phyloP scores from a whole-genome alignment of 192 early-diverging fungal genomes.

The Rhizoclosmatium sp. region DNA sequence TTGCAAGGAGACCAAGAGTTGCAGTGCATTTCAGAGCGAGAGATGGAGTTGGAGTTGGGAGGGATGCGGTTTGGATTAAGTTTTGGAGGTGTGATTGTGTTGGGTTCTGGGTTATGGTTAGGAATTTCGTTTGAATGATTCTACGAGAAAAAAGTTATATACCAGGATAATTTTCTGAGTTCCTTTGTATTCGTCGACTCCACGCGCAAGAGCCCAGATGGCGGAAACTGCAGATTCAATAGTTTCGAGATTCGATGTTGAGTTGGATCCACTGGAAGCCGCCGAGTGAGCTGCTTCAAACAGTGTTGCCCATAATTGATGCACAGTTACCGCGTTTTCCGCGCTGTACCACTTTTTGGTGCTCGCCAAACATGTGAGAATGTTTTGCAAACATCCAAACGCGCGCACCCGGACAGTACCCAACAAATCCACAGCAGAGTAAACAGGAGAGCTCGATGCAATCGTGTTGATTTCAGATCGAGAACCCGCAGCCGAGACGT shows the following conservation, averaged over 20 bases:
- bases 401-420: constrained; percentile 32
- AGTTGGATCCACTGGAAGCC: constrained; percentile 54
- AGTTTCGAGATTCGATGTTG: not conserved
- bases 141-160: not conserved
- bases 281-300: constrained; percentile 54
- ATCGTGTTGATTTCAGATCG: not conserved
- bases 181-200: constrained; percentile 58
- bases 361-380: constrained; percentile 31
- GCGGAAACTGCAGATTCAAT: constrained; percentile 73
- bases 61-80: constrained; percentile 49
- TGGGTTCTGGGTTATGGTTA: constrained; percentile 9
- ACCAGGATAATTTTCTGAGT: constrained; percentile 4
- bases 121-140: constrained; percentile 49
- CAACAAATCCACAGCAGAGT: constrained; percentile 10
- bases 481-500: not conserved
- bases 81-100: constrained; percentile 56
- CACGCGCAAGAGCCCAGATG: constrained; percentile 80
- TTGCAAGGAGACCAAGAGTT: constrained; percentile 76
- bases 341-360: constrained; percentile 30
- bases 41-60: constrained; percentile 36
- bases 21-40: constrained; percentile 74
- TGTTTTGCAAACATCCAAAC: constrained; percentile 44
- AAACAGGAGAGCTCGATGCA: not conserved
- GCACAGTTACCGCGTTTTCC: constrained; percentile 12
- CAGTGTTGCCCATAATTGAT: constrained; percentile 28